Base-by-base conservation (phyloP, 495 filamentous ascomycete genomes). In the Podospora pseudoanserina region DNA sequence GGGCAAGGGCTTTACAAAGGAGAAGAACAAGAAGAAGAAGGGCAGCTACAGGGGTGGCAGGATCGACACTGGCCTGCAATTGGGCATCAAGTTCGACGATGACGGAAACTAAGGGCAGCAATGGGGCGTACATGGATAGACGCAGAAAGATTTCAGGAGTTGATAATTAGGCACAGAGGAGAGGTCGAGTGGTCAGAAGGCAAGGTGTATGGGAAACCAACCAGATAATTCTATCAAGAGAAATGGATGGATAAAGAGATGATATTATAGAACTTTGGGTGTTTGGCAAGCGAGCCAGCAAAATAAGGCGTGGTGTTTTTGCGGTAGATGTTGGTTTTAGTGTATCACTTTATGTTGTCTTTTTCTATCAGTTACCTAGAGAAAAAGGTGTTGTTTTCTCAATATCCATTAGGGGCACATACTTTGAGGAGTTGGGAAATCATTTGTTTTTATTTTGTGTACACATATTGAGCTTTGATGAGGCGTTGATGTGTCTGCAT, bases 1-100 rank as follows among this genome's bases (percentile, higher is more conserved):
- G 76, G 96, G 96, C 65, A 98, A 97, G 82, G 92, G 92, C 16
- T 99, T 99, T 81, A 99, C 94, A 65, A 99, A 99, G 85, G 96
- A 98, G 82, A 99, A 99, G 89, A 97, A 99, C 78, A 99, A 98
- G 81, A 88, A 88, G 82, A 92, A 92, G 85, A 80, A 91, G 72
- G 96, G 96, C 60, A 91, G 88, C 63, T 97, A 96, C 82, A 86
- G 89, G 65, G 94, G 93, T 15, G 94, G 94, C 9, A 82, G 83
- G 23, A 92, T 97, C 69, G 92, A 96, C 76, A 89, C 92, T 67
- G 68, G 76, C 23, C 86, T 86, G 20, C 88, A 88, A 69, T 87
- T 88, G 75, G 89, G 90, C 61, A 91, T 94, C 79, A 96, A 94
- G 83, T 97, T 97, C 81, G 91, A 94, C 3, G 89, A 92, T 78